Conservation (phyloP, 345 rosid genomes). For the Mallotus nudiflorus region DNA sequence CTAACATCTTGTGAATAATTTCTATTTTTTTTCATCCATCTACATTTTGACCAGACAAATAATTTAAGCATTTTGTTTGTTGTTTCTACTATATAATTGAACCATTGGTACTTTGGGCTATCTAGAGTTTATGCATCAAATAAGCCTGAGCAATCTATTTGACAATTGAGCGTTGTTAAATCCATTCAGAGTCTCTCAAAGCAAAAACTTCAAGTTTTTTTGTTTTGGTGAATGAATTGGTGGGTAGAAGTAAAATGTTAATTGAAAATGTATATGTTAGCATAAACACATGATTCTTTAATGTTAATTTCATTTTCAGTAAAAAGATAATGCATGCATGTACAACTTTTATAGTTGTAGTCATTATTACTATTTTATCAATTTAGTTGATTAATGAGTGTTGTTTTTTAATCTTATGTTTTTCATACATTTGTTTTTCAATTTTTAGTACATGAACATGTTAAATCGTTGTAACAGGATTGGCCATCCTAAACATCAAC, state of each 20-base stretch:
- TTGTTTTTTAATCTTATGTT: neutral
- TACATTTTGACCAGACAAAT: neutral
- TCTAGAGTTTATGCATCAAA: neutral
- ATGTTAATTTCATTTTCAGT: neutral
- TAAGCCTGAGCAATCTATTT: neutral
- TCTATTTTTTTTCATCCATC: neutral
- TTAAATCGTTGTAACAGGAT: slow-evolving; percentile 30
- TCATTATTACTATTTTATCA: neutral
- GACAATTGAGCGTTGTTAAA: too few species aligned
- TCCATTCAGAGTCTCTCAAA: neutral
- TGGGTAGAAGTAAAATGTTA: neutral
- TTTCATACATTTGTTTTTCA: neutral
- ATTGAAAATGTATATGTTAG: neutral
- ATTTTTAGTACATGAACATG: slow-evolving; percentile 3
- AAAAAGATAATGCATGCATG: neutral
- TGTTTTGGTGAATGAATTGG: neutral
- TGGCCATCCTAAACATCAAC: slow-evolving; percentile 35
- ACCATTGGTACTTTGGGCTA: neutral
- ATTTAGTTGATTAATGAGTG: neutral
- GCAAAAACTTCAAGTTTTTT: neutral
- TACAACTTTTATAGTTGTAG: neutral
- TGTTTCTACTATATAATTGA: neutral
- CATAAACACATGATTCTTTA: neutral
- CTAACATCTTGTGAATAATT: neutral
- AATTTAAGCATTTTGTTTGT: neutral